These are phyloP conservation scores for Pseudocercospora fuligena DNA, from an alignment of 2,329 filamentous ascomycete genomes.

Conservation along the genomic window DNA sequence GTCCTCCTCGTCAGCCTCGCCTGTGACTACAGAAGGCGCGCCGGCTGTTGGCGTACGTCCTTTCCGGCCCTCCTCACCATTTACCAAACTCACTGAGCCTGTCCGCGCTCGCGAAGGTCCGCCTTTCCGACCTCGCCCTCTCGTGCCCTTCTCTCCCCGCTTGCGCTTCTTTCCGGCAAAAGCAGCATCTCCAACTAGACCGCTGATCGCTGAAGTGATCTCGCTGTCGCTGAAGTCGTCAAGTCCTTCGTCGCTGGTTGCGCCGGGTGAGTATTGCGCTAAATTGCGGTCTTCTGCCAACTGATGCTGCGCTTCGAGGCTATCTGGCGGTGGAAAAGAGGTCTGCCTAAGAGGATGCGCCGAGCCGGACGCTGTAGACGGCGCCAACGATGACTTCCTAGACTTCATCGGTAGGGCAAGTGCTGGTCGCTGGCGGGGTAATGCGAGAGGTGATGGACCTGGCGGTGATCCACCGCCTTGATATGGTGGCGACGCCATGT, in stretches of 20 bases:
- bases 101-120: slow-evolving; percentile 11
- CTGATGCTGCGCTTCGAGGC: slow-evolving; percentile 57
- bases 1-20: slow-evolving; percentile 49
- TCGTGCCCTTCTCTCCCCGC: slow-evolving; percentile 32
- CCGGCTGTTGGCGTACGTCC: slow-evolving; percentile 34
- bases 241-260: slow-evolving; percentile 31
- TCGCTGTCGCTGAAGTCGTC: slow-evolving; percentile 44
- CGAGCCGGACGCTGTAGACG: slow-evolving; percentile 54
- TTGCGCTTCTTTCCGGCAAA: slow-evolving; percentile 35
- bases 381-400: slow-evolving; percentile 70
- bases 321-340: slow-evolving; percentile 69
- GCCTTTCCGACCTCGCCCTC: slow-evolving; percentile 34
- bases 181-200: slow-evolving; percentile 48
- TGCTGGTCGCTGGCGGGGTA: slow-evolving; percentile 64
- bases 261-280: slow-evolving; percentile 34
- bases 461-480: slow-evolving; percentile 33
- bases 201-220: slow-evolving; percentile 39
- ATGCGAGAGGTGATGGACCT: slow-evolving; percentile 28
- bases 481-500: slow-evolving; percentile 33
- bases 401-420: slow-evolving; percentile 62
- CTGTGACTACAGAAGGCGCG: slow-evolving; percentile 38
- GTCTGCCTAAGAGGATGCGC: slow-evolving; percentile 78
- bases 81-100: slow-evolving; percentile 33
- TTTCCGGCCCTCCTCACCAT: slow-evolving; percentile 41
- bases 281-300: slow-evolving; percentile 26